Conservation (phyloP, 352 stramenopile genomes). For the Phytopythium litorale region DNA sequence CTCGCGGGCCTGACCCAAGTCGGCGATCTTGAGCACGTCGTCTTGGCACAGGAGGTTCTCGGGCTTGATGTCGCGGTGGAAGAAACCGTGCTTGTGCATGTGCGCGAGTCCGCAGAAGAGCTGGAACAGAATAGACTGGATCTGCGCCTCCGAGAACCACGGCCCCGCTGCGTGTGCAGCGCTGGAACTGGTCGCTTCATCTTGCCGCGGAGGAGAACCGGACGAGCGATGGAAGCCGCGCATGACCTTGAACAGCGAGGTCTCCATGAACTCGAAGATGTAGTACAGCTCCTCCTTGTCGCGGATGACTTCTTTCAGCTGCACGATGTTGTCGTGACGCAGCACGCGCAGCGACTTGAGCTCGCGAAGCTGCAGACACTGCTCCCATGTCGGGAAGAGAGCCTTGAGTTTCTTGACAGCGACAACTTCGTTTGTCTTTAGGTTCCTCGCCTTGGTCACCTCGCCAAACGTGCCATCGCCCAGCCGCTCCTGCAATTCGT, state of each 20-base stretch:
- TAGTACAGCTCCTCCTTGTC: constrained; percentile 88
- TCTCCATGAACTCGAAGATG: constrained; percentile 87
- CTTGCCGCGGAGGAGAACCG: constrained; percentile 3
- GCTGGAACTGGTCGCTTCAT: constrained; percentile 20
- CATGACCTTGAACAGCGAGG: constrained; percentile 75
- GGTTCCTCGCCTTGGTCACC: constrained; percentile 89
- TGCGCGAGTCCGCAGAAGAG: constrained; percentile 71
- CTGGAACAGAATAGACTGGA: constrained; percentile 76
- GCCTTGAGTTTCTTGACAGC: constrained; percentile 87
- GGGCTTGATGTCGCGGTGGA: constrained; percentile 81
- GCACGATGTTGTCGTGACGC: constrained; percentile 80
- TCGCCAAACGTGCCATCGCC: constrained; percentile 93
- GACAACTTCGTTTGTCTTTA: constrained; percentile 88
- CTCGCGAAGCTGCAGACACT: constrained; percentile 78
- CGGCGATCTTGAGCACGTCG: constrained; percentile 70
- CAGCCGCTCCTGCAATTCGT: constrained; percentile 90
- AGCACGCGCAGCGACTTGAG: constrained; percentile 74
- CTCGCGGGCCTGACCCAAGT: constrained; percentile 68
- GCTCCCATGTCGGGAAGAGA: constrained; percentile 75
- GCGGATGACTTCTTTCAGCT: constrained; percentile 83
- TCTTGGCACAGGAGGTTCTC: constrained; percentile 68
- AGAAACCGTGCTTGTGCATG: constrained; percentile 85
- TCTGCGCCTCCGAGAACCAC: constrained; percentile 59
- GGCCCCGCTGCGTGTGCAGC: constrained; percentile 6
- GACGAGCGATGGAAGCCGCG: constrained; percentile 22